phyloP scores from a whole-genome alignment of 2,329 filamentous ascomycete species.

The Hypoxylon sp. region DNA sequence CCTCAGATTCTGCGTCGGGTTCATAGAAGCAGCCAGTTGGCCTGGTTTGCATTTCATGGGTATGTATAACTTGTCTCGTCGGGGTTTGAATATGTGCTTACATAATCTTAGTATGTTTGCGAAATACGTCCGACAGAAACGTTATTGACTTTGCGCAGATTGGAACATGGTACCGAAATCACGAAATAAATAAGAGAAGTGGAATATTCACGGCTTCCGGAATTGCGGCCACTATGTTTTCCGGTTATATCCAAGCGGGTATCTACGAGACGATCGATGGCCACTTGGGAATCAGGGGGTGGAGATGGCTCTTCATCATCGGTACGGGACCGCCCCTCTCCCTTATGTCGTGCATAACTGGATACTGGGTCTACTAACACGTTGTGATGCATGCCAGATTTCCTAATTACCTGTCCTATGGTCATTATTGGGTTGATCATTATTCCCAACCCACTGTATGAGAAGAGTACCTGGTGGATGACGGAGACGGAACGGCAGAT shows the following conservation, averaged over 20 bases:
- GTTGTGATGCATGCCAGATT: conserved; percentile 24
- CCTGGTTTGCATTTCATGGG: conserved; percentile 48
- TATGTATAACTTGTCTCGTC: background rate
- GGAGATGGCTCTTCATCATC: conserved; percentile 67
- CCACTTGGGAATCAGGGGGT: conserved; percentile 60
- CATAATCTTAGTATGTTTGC: conserved; percentile 10
- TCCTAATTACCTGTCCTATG: conserved; percentile 42
- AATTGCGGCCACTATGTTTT: conserved; percentile 63
- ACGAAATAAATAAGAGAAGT: conserved; percentile 61
- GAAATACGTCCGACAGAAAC: background rate
- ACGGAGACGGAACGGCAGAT: conserved; percentile 52
- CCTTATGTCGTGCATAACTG: conserved; percentile 30
- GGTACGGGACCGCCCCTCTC: conserved; percentile 55
- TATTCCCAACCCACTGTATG: conserved; percentile 46
- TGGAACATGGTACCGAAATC: conserved; percentile 53
- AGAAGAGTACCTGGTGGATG: conserved; percentile 54
- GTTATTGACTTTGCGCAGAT: conserved; percentile 36
- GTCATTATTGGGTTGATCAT: conserved; percentile 41
- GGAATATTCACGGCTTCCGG: conserved; percentile 64
- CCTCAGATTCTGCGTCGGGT: conserved; percentile 49
- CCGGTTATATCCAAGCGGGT: conserved; percentile 64
- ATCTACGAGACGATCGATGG: conserved; percentile 65
- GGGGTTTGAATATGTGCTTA: conserved; percentile 1
- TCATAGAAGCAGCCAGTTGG: conserved; percentile 46
- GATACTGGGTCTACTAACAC: background rate